Evolutionary conservation across 257 asterid genomes (phyloP), one percentile per base, ranked within the genome.

Genomic region (Avicennia marina): DNA sequence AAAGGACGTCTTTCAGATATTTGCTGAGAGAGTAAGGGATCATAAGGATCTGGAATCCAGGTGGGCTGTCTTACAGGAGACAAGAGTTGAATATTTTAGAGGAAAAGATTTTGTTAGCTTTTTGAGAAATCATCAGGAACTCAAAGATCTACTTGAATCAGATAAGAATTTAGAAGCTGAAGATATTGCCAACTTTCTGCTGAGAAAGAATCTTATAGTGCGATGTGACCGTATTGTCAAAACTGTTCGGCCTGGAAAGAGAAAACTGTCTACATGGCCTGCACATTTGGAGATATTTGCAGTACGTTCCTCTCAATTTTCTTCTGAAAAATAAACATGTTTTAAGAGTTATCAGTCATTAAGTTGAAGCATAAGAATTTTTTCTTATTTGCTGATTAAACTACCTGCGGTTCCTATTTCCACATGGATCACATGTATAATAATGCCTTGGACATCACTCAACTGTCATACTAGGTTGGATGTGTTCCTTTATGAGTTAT

Each of bases 21-120:
- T 91, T 62, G 90, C 98, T 5, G 98, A 91, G 91, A 91, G 78
- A 81, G 96, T 85, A 26, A 83, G 98, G 75, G 87, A 91, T 69
- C 96, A 88, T 68, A 91, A 91, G 80, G 95, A 80, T 71, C 70
- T 91, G 73, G 95, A 76, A 70, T 91, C 98, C 54, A 86, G 98
- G 70, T 91, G 98, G 98, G 98, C 97, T 7, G 81, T 91, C 73
- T 83, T 91, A 62, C 98, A 91, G 73, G 98, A 91, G 81, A 88
- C 98, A 5, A 84, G 98, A 16, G 98, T 91, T 25, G 98, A 91
- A 67, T 91, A 91, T 75, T 85, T 91, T 66, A 80, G 95, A 71
- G 98, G 98, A 71, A 88, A 91, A 74, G 95, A 88, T 78, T 80
- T 91, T 60, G 75, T 88, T 51, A 71, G 84, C 67, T 91, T 91